A percentile compares a stretch with the other conserved stretches of the same genome.
Conservation (phyloP, 2,329 filamentous ascomycete genomes). For the Pleoardoris graminearum region DNA sequence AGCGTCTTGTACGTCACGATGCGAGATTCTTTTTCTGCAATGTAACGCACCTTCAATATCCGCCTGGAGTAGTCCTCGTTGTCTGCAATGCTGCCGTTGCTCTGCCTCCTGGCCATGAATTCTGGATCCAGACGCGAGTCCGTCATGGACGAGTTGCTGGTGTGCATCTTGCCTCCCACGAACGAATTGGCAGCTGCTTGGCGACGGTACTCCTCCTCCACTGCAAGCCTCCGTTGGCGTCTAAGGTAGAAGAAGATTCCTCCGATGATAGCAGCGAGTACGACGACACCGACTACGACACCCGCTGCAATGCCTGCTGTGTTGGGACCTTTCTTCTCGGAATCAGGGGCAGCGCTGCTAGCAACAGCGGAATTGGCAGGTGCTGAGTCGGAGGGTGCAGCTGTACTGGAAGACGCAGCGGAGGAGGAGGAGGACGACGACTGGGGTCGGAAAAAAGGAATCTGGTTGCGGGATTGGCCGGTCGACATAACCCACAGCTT, state of each 20-base stretch:
- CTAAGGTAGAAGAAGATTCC: constrained; percentile 75
- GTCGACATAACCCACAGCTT: constrained; percentile 58
- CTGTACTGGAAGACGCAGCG: constrained; percentile 9
- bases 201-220: constrained; percentile 82
- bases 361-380: constrained; percentile 21
- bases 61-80: constrained; percentile 95
- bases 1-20: constrained; percentile 7
- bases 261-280: constrained; percentile 65
- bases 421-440: constrained; percentile 25
- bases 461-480: constrained; percentile 48
- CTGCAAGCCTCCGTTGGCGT: constrained; percentile 72
- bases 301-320: constrained; percentile 86
- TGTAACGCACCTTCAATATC: constrained; percentile 78
- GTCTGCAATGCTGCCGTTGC: constrained; percentile 94
- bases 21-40: not conserved
- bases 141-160: constrained; percentile 69
- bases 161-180: constrained; percentile 63
- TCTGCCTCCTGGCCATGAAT: constrained; percentile 80
- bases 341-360: constrained; percentile 46
- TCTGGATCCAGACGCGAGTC: constrained; percentile 85
- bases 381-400: constrained; percentile 11
- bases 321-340: constrained; percentile 57
- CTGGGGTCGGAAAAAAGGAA: constrained; percentile 17
- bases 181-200: constrained; percentile 80
- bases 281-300: constrained; percentile 81